Percentiles rank a stretch among this genome's conserved stretches.
These are phyloP conservation scores for Sarcodon aspratus DNA, from an alignment of 768 basidiomycete genomes.

Conservation along the genomic window DNA sequence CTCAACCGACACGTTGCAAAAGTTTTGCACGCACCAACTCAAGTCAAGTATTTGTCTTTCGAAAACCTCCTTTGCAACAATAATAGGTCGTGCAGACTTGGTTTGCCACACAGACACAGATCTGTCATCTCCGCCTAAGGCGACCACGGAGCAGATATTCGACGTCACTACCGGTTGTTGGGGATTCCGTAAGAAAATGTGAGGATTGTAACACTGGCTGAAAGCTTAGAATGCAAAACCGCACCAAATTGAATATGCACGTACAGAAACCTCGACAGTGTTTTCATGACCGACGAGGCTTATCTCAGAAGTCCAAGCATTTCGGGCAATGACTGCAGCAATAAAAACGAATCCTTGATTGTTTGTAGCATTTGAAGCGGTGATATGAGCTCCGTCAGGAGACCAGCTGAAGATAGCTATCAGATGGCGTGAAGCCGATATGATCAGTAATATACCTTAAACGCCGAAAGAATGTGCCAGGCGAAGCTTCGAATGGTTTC, in stretches of 20 bases:
- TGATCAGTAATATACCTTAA: slow-evolving; percentile 45
- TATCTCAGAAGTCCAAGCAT: slow-evolving; percentile 84
- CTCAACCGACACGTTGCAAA: background rate
- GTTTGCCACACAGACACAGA: slow-evolving; percentile 97
- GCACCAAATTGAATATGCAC: slow-evolving; percentile 14
- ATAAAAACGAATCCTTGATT: slow-evolving; percentile 95
- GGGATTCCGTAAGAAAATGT: slow-evolving; percentile 80
- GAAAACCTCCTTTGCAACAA: slow-evolving; percentile 90
- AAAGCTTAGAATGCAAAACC: slow-evolving; percentile 1
- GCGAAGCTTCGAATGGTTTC: slow-evolving; percentile 89
- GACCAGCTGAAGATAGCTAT: slow-evolving; percentile 63
- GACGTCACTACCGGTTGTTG: slow-evolving; percentile 54
- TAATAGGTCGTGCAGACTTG: slow-evolving; percentile 78
- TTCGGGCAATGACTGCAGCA: slow-evolving; percentile 87
- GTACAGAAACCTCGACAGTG: slow-evolving; percentile 88
- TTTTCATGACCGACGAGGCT: slow-evolving; percentile 96
- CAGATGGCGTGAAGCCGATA: background rate
- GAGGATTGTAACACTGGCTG: slow-evolving; percentile 81
- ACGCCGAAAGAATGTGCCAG: slow-evolving; percentile 88
- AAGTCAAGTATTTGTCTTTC: slow-evolving; percentile 93
- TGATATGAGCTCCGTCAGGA: slow-evolving; percentile 97
- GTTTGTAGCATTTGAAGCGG: slow-evolving; percentile 95
- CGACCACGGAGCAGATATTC: slow-evolving; percentile 87
- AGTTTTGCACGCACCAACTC: slow-evolving; percentile 56
- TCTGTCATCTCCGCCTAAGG: slow-evolving; percentile 87